Conservation (phyloP, 768 basidiomycete genomes). For the Kwoniella sp. region DNA sequence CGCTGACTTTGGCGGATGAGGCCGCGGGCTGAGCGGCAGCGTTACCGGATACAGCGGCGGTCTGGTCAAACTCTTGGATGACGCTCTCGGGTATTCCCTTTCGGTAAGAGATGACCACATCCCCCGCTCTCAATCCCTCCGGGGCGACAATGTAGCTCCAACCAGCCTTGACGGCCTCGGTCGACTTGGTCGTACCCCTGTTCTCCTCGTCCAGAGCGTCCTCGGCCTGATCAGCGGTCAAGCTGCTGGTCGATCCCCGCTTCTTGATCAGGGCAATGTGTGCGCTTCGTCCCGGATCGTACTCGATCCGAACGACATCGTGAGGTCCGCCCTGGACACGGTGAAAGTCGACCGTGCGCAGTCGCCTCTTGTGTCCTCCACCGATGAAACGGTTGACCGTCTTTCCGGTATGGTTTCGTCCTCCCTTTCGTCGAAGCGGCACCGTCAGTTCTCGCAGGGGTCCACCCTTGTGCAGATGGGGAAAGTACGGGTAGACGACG, state of each 20-base stretch:
- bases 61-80: constrained; percentile 56
- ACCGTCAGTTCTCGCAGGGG: constrained; percentile 78
- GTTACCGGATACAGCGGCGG: constrained; percentile 1
- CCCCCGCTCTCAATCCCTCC: constrained; percentile 81
- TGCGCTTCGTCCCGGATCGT: constrained; percentile 87
- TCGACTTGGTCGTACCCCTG: constrained; percentile 4
- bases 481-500: constrained; percentile 72
- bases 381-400: constrained; percentile 86
- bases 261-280: constrained; percentile 86
- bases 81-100: constrained; percentile 73
- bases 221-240: constrained; percentile 16
- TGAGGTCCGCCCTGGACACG: constrained; percentile 73
- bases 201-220: constrained; percentile 18
- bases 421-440: constrained; percentile 76
- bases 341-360: constrained; percentile 80
- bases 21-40: background rate
- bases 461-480: constrained; percentile 77
- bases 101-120: constrained; percentile 79
- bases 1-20: constrained; percentile 6
- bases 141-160: constrained; percentile 93
- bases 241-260: constrained; percentile 52
- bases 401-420: constrained; percentile 73
- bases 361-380: constrained; percentile 82
- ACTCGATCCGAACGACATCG: constrained; percentile 91
- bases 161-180: constrained; percentile 41